Evolutionary conservation across 2,329 filamentous ascomycete species (phyloP).

Genomic region (Rutstroemia sp.): DNA sequence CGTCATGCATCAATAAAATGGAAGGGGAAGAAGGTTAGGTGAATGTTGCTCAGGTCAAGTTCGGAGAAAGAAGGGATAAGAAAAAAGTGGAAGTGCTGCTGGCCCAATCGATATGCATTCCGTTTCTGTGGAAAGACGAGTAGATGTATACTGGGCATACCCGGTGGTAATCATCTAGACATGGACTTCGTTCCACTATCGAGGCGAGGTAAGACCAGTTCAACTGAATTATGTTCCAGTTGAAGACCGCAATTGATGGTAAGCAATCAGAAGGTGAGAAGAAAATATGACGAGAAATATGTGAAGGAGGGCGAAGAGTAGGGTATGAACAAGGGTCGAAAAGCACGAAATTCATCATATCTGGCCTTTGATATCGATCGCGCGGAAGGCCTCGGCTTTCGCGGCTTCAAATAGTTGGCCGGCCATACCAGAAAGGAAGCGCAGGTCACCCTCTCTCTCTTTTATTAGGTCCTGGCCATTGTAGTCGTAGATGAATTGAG

Average conservation of each 20-base stretch:
- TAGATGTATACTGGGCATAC: background rate
- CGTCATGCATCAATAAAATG: conserved; percentile 5
- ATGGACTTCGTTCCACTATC: conserved; percentile 1
- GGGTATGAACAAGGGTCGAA: conserved; percentile 9
- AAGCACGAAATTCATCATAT: conserved; percentile 45
- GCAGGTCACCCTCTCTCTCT: conserved; percentile 66
- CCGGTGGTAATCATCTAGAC: background rate
- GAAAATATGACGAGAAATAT: conserved; percentile 10
- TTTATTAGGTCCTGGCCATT: conserved; percentile 69
- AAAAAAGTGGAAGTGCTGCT: conserved; percentile 1
- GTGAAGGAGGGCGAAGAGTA: conserved; percentile 6
- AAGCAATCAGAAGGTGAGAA: conserved; percentile 4
- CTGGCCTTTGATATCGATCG: conserved; percentile 95
- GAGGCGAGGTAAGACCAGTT: background rate
- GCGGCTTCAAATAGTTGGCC: conserved; percentile 65
- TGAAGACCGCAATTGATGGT: background rate
- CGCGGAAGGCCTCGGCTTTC: conserved; percentile 67
- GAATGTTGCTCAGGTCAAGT: background rate
- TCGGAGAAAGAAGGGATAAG: background rate
- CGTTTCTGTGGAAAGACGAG: conserved; percentile 3
- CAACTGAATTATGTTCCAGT: background rate
- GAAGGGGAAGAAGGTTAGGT: background rate
- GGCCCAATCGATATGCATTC: conserved; percentile 1
- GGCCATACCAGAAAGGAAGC: conserved; percentile 68
- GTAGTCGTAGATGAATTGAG: conserved; percentile 81